phyloP scores from a whole-genome alignment of 257 asterid genomes.

The Solanum medicagineum region DNA sequence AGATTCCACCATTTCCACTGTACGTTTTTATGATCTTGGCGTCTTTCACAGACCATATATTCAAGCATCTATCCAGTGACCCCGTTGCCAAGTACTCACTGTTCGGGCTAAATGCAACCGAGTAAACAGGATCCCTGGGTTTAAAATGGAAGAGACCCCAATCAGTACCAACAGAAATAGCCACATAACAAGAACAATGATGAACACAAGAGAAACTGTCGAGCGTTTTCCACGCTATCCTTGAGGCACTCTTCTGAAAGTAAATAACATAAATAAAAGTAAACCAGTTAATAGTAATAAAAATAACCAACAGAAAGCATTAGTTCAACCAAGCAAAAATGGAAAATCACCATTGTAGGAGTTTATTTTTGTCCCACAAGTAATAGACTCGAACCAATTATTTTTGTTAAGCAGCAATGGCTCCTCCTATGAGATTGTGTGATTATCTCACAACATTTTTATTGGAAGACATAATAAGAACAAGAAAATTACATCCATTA shows the following conservation, averaged over 20 bases:
- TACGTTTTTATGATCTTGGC: slow-evolving; percentile 73
- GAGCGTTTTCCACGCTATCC: neutral
- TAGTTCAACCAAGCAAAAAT: neutral
- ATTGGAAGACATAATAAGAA: neutral
- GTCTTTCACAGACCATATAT: slow-evolving; percentile 95
- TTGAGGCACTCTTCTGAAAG: neutral
- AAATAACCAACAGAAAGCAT: neutral
- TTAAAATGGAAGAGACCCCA: neutral
- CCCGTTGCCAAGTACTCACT: slow-evolving; percentile 93
- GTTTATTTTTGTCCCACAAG: neutral
- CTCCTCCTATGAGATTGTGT: neutral
- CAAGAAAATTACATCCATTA: slow-evolving; percentile 5
- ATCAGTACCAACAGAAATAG: neutral
- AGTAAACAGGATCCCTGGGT: slow-evolving; percentile 85
- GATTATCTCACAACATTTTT: neutral
- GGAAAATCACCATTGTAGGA: neutral
- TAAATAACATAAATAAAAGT: neutral
- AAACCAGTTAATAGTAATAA: neutral
- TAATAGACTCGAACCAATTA: neutral
- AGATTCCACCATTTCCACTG: slow-evolving; percentile 82
- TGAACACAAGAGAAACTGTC: neutral
- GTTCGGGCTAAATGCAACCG: slow-evolving; percentile 90
- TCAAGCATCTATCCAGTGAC: slow-evolving; percentile 81
- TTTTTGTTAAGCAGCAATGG: neutral
- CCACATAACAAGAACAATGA: neutral